Percentiles rank a stretch among this genome's conserved stretches.
Conservation (phyloP, 2,329 filamentous ascomycete genomes). For the Exophiala spinifera region DNA sequence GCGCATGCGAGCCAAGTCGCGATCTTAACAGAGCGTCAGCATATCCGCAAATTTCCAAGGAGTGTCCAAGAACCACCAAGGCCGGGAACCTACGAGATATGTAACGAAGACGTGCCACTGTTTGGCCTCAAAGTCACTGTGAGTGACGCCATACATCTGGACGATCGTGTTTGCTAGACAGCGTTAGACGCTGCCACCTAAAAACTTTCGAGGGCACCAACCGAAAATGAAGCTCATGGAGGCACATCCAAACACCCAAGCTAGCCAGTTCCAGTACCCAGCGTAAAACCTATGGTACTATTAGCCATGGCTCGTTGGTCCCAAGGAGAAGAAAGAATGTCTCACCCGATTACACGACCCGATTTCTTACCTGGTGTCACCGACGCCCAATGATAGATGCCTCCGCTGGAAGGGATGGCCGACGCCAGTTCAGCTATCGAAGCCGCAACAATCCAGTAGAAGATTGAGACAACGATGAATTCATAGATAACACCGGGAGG, state of each 20-base stretch:
- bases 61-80: not conserved
- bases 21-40: conserved; percentile 19
- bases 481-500: conserved; percentile 62
- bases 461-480: conserved; percentile 51
- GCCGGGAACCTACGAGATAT: conserved; percentile 44
- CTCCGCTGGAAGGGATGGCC: conserved; percentile 58
- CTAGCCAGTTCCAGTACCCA: conserved; percentile 45
- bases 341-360: conserved; percentile 49
- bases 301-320: not conserved
- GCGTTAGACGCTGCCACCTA: not conserved
- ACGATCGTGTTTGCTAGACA: conserved; percentile 52
- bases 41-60: not conserved
- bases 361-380: conserved; percentile 55
- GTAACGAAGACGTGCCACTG: conserved; percentile 60
- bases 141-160: conserved; percentile 60
- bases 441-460: conserved; percentile 58
- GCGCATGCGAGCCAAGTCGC: conserved; percentile 22
- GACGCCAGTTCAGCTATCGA: conserved; percentile 61
- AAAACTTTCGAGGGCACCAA: not conserved
- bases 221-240: conserved; percentile 57
- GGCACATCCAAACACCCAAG: conserved; percentile 61
- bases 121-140: conserved; percentile 49
- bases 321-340: not conserved
- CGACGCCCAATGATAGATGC: conserved; percentile 62
- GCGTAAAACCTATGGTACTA: conserved; percentile 36